These are phyloP conservation scores for Malassezia restricta DNA, from an alignment of 1,284 basidiomycete genomes.

Conservation along the genomic window DNA sequence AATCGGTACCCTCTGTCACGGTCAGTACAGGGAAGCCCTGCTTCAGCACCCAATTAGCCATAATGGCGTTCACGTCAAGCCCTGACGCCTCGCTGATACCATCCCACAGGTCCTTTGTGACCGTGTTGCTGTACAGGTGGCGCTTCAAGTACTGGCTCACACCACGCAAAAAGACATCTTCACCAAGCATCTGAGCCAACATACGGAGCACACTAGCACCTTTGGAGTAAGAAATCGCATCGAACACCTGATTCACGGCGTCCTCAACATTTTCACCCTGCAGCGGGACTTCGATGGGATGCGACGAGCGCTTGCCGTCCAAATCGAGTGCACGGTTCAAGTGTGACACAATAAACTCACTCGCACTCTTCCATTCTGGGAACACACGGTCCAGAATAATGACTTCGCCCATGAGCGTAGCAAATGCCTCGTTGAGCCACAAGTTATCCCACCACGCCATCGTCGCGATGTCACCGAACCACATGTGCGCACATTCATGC, in stretches of 20 bases:
- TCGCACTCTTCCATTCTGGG: constrained; percentile 52
- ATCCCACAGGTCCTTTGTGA: constrained; percentile 75
- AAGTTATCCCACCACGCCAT: constrained; percentile 71
- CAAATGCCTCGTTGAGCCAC: constrained; percentile 61
- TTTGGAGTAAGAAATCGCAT: constrained; percentile 46
- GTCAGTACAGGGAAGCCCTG: constrained; percentile 62
- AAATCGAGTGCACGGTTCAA: constrained; percentile 58
- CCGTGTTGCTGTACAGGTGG: constrained; percentile 66
- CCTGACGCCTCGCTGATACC: constrained; percentile 69
- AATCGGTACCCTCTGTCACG: constrained; percentile 58
- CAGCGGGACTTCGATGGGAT: constrained; percentile 75
- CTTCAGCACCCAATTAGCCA: constrained; percentile 88
- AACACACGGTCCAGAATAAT: constrained; percentile 59
- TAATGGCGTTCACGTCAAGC: constrained; percentile 63
- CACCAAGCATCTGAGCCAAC: constrained; percentile 64
- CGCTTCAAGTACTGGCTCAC: constrained; percentile 73
- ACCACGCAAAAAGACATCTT: constrained; percentile 55
- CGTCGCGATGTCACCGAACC: constrained; percentile 73
- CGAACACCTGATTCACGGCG: constrained; percentile 32
- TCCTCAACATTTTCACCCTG: constrained; percentile 26
- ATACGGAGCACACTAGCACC: constrained; percentile 64
- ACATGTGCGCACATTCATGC: constrained; percentile 56
- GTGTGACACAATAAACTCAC: constrained; percentile 51
- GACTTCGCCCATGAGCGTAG: constrained; percentile 66
- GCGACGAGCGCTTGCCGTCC: constrained; percentile 77